Evolutionary conservation across 768 basidiomycete genomes (phyloP), one percentile per base, ranked within the genome.

Genomic region (Auricularia sp.): DNA sequence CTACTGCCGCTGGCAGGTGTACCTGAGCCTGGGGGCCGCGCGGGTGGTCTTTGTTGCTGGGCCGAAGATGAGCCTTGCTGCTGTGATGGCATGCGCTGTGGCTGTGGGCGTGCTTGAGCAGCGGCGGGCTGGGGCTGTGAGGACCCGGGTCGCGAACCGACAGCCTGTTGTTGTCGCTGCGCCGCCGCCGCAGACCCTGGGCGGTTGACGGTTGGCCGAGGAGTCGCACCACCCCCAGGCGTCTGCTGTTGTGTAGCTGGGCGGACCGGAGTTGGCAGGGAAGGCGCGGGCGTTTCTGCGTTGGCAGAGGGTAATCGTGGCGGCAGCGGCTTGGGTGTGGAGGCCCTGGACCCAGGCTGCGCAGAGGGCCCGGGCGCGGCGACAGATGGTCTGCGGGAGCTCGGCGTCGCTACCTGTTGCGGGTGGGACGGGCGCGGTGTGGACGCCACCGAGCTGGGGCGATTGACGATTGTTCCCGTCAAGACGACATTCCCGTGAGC

Each of bases 361-460:
- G 5, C n/a, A 7, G 39, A 35, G 62, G 2, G 36, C 66, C 54
- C 16, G 3, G 34, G 82, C 87, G 70, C 60, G 88, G 87, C 79
- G 87, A 59, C 29, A 35, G 56, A 59, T 83, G 79, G 75, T 90
- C 88, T 73, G 90, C 88, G 64, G 85, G 77, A 51, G 87, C 88
- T 74, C 90, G 88, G 1, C 86, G 83, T 3, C 36, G 81, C 74
- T 3, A 90, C 78, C 29, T 89, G 76, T 7, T 82, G 73, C 63
- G 78, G 80, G 16, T 42, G 39, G 7, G 81, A 75, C 70, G 89
- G 90, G 87, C 88, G 90, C 88, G 90, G 70, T 35, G 60, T 65
- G 61, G 60, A 58, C 64, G 35, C 58, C 66, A 35, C 16, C 56
- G 54, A 64, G 71, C 61, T 18, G 8, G 43, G 44, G 64, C 60